Base-by-base conservation (phyloP, 305 asterid species). In the Fraxinus nigra region DNA sequence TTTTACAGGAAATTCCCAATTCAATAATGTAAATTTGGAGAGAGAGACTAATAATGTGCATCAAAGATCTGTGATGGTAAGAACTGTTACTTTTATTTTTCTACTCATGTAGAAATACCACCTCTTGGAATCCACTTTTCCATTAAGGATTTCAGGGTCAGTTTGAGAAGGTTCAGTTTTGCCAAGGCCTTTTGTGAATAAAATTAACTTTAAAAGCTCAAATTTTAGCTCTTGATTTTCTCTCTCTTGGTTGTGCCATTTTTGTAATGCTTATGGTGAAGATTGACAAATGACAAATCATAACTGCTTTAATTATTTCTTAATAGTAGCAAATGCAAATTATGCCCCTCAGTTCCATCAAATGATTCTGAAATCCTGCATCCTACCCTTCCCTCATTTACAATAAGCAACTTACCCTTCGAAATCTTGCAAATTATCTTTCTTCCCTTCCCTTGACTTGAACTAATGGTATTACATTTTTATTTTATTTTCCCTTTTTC, bases 1-100 rank as follows among this genome's bases (percentile, higher is more conserved):
- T 75, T 84, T 73, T 89, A 87, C 91, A 94, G 98, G 95, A 81
- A 88, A 84, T 82, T 82, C 91, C 56, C 91, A 86, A 20, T 78
- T 81, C 86, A 78, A 79, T 79, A 75, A 32, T 70, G 90, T 70
- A 35, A 35, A 73, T 79, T 69, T 69, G 67, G 95, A 85, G 13
- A 81, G 86, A 63, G 98, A 89, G 75, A 20, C 89, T 5, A 69
- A 82, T 81, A 85, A 67, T 75, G 77, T 83, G 26, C 80, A 89
- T 56, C 80, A 35, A 28, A 84, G 83, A 88, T 86, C 93, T 69
- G 81, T 85, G 72, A 35, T 38, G 90, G 95, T 92, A 87, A 86
- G 88, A 78, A 74, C 82, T 78, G 77, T 48, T 72, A 80, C 40
- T 75, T 56, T 30, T 51, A 22, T 61, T 37, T 74, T 72, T 82